Evolutionary conservation across 257 asterid genomes (phyloP).

Genomic region (Echites panduratus): DNA sequence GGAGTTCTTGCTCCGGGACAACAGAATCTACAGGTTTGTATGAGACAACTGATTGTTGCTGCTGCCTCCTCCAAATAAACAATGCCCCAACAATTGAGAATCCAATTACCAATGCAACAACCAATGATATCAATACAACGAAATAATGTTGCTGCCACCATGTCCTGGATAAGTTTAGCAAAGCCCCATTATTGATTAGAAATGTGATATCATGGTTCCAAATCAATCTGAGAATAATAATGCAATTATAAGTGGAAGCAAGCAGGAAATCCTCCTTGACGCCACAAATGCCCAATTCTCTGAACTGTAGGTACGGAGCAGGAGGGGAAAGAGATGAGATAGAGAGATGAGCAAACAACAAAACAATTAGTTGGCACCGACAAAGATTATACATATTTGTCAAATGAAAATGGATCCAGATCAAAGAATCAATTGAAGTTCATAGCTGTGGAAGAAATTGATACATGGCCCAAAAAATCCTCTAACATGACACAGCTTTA

Average conservation of each 20-base stretch:
- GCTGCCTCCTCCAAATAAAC: conserved; percentile 50
- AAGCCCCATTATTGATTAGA: background rate
- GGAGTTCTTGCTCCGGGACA: conserved; percentile 90
- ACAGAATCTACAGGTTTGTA: conserved; percentile 78
- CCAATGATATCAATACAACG: background rate
- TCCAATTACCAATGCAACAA: conserved; percentile 25
- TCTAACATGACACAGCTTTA: background rate
- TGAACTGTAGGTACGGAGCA: background rate
- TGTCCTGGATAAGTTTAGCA: conserved; percentile 9
- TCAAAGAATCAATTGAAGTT: background rate
- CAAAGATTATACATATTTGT: background rate
- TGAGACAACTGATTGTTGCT: conserved; percentile 32
- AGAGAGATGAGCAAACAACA: background rate
- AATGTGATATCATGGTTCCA: background rate
- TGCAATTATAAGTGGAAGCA: background rate
- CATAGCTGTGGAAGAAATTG: background rate
- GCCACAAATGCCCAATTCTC: background rate
- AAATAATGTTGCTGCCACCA: conserved; percentile 12
- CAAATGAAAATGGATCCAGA: background rate
- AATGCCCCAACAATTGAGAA: conserved; percentile 54
- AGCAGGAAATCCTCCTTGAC: background rate
- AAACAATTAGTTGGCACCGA: background rate
- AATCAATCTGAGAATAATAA: background rate
- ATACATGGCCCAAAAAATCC: background rate
- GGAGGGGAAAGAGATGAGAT: background rate